phyloP scores from a whole-genome alignment of 116 monocot genomes.

The Zostera marina region DNA sequence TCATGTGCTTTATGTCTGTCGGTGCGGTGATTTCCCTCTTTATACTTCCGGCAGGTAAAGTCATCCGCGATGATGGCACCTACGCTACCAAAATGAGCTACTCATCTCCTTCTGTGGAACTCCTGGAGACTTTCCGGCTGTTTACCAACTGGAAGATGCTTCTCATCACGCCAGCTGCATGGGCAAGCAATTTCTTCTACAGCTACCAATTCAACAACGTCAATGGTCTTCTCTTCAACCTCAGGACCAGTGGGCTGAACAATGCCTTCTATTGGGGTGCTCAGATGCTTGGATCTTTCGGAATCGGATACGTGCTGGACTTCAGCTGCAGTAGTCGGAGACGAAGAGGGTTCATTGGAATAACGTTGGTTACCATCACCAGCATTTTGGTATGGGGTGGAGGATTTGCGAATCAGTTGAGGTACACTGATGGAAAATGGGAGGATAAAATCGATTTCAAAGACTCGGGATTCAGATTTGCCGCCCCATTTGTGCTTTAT shows the following conservation, averaged over 20 bases:
- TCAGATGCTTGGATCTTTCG: slow-evolving; percentile 72
- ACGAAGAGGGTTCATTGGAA: slow-evolving; percentile 48
- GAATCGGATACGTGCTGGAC: slow-evolving; percentile 54
- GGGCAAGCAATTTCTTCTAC: slow-evolving; percentile 99
- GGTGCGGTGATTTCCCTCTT: slow-evolving; percentile 51
- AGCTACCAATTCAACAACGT: slow-evolving; percentile 97
- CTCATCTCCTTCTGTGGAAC: slow-evolving; percentile 31
- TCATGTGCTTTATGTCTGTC: slow-evolving; percentile 79
- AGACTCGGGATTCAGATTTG: slow-evolving; percentile 28
- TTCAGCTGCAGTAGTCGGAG: slow-evolving; percentile 43
- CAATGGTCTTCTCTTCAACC: slow-evolving; percentile 58
- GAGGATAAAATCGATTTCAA: slow-evolving; percentile 38
- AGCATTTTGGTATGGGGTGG: slow-evolving; percentile 68
- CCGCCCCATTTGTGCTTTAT: slow-evolving; percentile 72
- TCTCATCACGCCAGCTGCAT: slow-evolving; percentile 58
- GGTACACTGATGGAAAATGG: slow-evolving; percentile 34
- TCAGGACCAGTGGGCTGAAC: slow-evolving; percentile 75
- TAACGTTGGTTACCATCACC: slow-evolving; percentile 35
- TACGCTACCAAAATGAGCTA: slow-evolving; percentile 21
- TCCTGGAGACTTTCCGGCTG: slow-evolving; percentile 28
- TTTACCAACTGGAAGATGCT: slow-evolving; percentile 78
- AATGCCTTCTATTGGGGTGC: slow-evolving; percentile 95
- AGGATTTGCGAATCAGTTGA: slow-evolving; percentile 62
- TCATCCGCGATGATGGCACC: slow-evolving; percentile 57
- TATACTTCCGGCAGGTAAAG: slow-evolving; percentile 42